Evolutionary conservation across 306 rosid genomes (phyloP).

Genomic region (Gynostemma pentaphyllum): DNA sequence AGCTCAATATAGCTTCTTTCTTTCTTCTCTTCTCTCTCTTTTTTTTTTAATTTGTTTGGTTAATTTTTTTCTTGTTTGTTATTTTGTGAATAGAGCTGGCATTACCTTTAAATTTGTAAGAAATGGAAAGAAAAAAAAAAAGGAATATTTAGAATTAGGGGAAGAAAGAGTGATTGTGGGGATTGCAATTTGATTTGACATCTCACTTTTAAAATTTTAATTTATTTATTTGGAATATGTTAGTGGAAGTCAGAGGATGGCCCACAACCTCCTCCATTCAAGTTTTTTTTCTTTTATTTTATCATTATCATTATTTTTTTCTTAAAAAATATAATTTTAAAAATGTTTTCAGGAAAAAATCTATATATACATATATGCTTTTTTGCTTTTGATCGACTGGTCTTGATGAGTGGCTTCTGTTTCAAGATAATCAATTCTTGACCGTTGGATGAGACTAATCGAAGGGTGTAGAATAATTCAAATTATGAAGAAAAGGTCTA

Average conservation of each 20-base stretch:
- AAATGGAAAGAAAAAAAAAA: not conserved
- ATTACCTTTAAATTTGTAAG: conserved; percentile 40
- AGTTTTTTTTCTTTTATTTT: conserved; percentile 10
- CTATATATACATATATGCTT: conserved; percentile 16
- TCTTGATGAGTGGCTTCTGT: conserved; percentile 61
- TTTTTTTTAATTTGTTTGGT: conserved; percentile 1
- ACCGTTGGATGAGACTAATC: not conserved
- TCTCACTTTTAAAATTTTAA: conserved; percentile 48
- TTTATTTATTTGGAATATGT: conserved; percentile 71
- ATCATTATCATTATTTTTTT: conserved; percentile 6
- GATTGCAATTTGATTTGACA: conserved; percentile 45
- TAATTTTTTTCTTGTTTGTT: conserved; percentile 16
- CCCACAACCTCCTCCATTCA: conserved; percentile 38
- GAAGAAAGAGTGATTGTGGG: conserved; percentile 54
- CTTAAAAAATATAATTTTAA: not conserved
- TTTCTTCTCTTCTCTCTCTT: not conserved
- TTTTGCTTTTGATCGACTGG: conserved; percentile 74
- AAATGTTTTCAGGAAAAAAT: not conserved
- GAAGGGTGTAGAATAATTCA: not conserved
- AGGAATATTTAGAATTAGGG: not conserved
- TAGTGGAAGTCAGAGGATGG: conserved; percentile 94
- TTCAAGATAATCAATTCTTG: conserved; percentile 27
- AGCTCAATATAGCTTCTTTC: too few species aligned
- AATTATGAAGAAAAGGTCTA: too few species aligned
- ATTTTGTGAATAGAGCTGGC: conserved; percentile 71